Evolutionary conservation across 768 basidiomycete genomes (phyloP).

Genomic region (Mycena filopes): DNA sequence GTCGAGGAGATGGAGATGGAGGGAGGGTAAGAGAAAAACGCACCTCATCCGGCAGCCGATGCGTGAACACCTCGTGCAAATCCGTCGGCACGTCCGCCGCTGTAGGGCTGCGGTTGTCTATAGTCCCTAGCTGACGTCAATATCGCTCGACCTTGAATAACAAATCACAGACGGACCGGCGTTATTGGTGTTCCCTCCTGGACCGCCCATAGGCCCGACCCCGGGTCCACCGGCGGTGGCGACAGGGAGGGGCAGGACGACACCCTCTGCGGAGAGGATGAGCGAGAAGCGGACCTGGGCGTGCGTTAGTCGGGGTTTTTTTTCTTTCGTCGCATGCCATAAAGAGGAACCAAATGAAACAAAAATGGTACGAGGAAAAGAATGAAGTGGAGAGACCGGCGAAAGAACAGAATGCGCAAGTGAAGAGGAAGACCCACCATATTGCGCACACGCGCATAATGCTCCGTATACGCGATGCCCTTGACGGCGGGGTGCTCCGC

Average conservation of each 20-base stretch:
- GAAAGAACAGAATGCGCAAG: too few relatives aligned
- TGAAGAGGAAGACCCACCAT: constrained; percentile 56
- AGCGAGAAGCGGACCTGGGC: constrained; percentile 80
- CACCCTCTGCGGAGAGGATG: constrained; percentile 88
- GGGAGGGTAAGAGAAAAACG: neutral
- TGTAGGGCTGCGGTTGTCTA: constrained; percentile 80
- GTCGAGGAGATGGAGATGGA: neutral
- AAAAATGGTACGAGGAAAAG: neutral
- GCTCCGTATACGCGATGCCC: constrained; percentile 80
- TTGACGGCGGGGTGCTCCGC: constrained; percentile 88
- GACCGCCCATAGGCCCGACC: constrained; percentile 39
- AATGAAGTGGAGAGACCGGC: neutral
- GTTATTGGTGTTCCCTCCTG: neutral
- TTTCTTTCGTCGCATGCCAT: too few relatives aligned
- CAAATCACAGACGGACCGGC: neutral
- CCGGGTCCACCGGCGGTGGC: constrained; percentile 63
- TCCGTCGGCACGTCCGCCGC: constrained; percentile 91
- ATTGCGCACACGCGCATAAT: constrained; percentile 88
- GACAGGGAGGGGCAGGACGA: constrained; percentile 83
- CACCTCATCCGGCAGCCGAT: constrained; percentile 90
- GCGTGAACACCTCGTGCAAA: constrained; percentile 94
- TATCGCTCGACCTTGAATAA: too few relatives aligned
- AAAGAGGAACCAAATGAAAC: neutral
- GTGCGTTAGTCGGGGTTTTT: neutral
- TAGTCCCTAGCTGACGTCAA: too few relatives aligned